Conservation (phyloP, 2,329 filamentous ascomycete species). For the Chrysoporthe cubensis region DNA sequence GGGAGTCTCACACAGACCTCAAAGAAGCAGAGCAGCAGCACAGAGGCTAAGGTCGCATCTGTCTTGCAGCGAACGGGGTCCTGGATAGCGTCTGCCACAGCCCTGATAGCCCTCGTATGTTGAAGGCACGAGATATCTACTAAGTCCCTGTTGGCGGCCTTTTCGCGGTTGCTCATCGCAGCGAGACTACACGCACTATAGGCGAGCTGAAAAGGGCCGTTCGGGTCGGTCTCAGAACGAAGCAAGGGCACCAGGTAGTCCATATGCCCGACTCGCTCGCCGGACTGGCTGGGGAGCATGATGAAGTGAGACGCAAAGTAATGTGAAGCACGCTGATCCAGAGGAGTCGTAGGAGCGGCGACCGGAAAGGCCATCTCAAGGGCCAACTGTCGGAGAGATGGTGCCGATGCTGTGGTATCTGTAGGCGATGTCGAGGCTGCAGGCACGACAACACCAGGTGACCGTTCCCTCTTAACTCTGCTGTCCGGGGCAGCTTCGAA, state of each 20-base stretch:
- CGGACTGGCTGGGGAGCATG: slow-evolving; percentile 53
- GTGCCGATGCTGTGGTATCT: slow-evolving; percentile 28
- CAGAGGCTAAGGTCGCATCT: slow-evolving; percentile 61
- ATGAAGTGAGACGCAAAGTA: slow-evolving; percentile 66
- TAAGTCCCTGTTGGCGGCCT: slow-evolving; percentile 39
- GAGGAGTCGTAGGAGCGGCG: slow-evolving; percentile 47
- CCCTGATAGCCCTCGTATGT: slow-evolving; percentile 58
- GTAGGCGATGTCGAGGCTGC: slow-evolving; percentile 26
- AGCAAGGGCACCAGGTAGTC: slow-evolving; percentile 63
- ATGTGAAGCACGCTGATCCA: slow-evolving; percentile 60
- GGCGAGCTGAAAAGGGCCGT: slow-evolving; percentile 56
- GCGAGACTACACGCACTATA: slow-evolving; percentile 64
- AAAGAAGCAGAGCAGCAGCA: slow-evolving; percentile 63
- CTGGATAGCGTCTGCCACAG: slow-evolving; percentile 56
- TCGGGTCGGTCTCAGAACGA: slow-evolving; percentile 43
- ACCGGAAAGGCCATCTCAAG: slow-evolving; percentile 32
- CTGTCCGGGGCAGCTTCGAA: slow-evolving; percentile 12
- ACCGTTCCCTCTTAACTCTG: not conserved
- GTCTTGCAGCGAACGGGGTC: slow-evolving; percentile 52
- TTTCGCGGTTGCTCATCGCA: slow-evolving; percentile 57
- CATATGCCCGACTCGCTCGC: slow-evolving; percentile 54
- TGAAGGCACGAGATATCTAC: slow-evolving; percentile 49
- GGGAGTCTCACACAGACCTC: slow-evolving; percentile 44
- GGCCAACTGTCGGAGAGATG: slow-evolving; percentile 30
- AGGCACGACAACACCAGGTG: not conserved